A percentile compares a stretch with the other conserved stretches of the same genome.
Evolutionary conservation across 2,329 filamentous ascomycete species (phyloP).

Genomic region (Fusarium compactum): DNA sequence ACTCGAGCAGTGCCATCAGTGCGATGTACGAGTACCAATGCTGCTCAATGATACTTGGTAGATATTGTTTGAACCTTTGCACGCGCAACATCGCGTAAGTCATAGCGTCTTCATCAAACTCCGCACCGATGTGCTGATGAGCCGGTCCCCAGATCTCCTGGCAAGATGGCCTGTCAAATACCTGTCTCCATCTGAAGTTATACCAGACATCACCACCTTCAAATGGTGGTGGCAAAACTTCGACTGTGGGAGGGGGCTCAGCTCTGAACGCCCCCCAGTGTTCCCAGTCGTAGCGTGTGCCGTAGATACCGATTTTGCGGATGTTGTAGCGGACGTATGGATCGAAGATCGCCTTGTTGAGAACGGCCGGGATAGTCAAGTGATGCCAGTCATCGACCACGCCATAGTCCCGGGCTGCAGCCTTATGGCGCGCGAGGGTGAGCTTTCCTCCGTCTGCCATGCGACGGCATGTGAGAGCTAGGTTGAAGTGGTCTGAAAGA

Average conservation of each 20-base stretch:
- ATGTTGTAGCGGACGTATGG: conserved; percentile 9
- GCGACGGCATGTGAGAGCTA: not conserved
- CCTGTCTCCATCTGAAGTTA: not conserved
- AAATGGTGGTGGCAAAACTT: too few relatives aligned
- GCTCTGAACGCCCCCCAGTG: not conserved
- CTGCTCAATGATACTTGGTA: not conserved
- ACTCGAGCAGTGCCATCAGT: not conserved
- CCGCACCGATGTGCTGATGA: not conserved
- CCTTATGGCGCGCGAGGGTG: not conserved
- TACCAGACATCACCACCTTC: not conserved
- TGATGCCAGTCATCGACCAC: not conserved
- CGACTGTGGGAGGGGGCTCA: not conserved
- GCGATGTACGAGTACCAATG: not conserved
- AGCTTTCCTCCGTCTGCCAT: not conserved
- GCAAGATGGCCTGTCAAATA: not conserved
- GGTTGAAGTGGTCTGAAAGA: not conserved
- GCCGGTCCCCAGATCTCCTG: not conserved
- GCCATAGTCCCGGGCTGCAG: not conserved
- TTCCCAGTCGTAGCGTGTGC: not conserved
- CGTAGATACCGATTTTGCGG: not conserved
- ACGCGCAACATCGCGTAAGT: not conserved
- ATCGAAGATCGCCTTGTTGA: not conserved
- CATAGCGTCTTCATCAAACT: not conserved
- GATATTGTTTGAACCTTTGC: not conserved
- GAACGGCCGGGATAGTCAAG: not conserved